phyloP scores from a whole-genome alignment of 805 yeast species.

The Candida yuanshanica region DNA sequence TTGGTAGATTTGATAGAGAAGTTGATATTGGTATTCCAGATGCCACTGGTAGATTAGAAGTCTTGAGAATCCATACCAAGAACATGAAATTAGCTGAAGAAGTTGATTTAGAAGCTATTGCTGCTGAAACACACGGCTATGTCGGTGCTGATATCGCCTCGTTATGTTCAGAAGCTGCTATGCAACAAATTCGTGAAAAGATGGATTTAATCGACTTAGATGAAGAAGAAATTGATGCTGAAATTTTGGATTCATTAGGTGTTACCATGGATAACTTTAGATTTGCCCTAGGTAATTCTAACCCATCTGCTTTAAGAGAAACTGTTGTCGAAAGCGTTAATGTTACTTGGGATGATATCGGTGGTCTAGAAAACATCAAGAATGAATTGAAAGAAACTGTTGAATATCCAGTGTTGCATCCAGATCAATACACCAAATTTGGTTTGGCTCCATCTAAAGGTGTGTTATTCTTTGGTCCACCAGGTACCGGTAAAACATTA shows the following conservation, averaged over 20 bases:
- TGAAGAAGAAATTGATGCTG: slow-evolving; percentile 96
- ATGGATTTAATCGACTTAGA: slow-evolving; percentile 96
- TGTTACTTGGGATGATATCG: slow-evolving; percentile 99
- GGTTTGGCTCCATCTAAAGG: slow-evolving; percentile 98
- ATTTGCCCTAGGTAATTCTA: slow-evolving; percentile 95
- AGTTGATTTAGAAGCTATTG: slow-evolving; percentile 93
- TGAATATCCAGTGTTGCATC: slow-evolving; percentile 97
- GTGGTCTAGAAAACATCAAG: slow-evolving; percentile 95
- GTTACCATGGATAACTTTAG: slow-evolving; percentile 99
- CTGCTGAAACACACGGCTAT: slow-evolving; percentile 97
- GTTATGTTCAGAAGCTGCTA: slow-evolving; percentile 99
- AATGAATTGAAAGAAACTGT: slow-evolving; percentile 97
- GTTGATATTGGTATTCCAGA: slow-evolving; percentile 94
- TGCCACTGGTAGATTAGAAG: slow-evolving; percentile 97
- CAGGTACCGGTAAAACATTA: slow-evolving; percentile 99
- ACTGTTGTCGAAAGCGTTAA: slow-evolving; percentile 98
- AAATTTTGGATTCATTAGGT: slow-evolving; percentile 90
- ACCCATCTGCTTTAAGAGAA: slow-evolving; percentile 98
- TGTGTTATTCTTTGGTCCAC: slow-evolving; percentile 98
- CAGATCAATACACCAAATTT: slow-evolving; percentile 97
- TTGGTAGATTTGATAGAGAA: slow-evolving; percentile 88
- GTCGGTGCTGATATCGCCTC: slow-evolving; percentile 99
- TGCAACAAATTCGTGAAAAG: slow-evolving; percentile 99
- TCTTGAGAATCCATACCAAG: slow-evolving; percentile 94
- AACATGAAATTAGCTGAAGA: slow-evolving; percentile 96